Base-by-base conservation (phyloP, 441 rosid genomes). In the Arabidopsis lyrata region DNA sequence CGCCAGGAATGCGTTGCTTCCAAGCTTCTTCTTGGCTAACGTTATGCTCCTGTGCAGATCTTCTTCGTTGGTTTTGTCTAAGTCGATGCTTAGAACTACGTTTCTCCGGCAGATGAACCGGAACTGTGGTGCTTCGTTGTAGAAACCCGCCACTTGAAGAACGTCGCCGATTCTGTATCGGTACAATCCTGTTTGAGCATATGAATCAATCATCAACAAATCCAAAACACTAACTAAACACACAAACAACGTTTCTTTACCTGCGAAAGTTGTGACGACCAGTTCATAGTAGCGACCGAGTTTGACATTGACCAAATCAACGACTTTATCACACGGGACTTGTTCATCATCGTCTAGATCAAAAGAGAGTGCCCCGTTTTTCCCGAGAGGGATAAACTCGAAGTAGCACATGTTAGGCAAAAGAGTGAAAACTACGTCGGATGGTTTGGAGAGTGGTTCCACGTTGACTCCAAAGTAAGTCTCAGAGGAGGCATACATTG, bases 401-500 rank as follows among this genome's bases (percentile, higher is more conserved):
- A 82, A 93, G 84, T 88, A 93, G 68, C 94, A 79, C 98, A 93
- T 93, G 74, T 91, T 91, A 31, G 98, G 97, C 87, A 93, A 69
- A 45, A 93, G 87, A 9, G 98, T 93, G 78, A 88, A 93, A 20
- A 86, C 85, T 13, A 91, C 97, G 12, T 93, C 91, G 7, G 85
- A 82, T 44, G 98, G 98, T 66, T 87, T 78, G 31, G 87, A 87
- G 69, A 93, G 78, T 39, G 98, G 97, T 50, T 81, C 86, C 86
- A 93, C 72, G 85, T 93, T 93, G 80, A 93, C 88, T 8, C 98
- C 98, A 49, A 93, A 86, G 80, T 91, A 93, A 70, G 92, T 87
- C 83, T 93, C 98, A 2, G 98, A 93, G 32, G 98, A 91, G 70
- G 98, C 98, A 73, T 93, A 93, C 98, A 93, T 93, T 13, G 97